Evolutionary conservation across 164 flowering plant genomes (phyloP), one percentile per base, ranked within the genome.

Genomic region (Magnolia sinica): DNA sequence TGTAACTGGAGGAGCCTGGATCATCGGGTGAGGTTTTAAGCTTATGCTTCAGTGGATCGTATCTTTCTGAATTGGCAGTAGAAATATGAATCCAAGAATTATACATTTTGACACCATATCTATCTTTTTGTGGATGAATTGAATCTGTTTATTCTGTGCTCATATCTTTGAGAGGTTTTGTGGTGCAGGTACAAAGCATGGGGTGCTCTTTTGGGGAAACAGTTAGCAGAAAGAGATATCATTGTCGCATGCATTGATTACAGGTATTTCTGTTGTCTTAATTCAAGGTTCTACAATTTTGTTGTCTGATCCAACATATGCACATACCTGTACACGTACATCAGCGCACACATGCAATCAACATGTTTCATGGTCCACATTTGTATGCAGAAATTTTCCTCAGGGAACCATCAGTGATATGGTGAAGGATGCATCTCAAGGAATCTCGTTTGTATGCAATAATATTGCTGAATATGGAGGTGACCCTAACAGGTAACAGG

Each of bases 1-100:
- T 86, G 87, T 96, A 50, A 96, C 98, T 77, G 98, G 99, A 80
- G 98, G 99, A 80, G 98, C 99, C 13, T 96, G 98, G 98, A 94
- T 96, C 68, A 94, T 96, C 80, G 99, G 99, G 99, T 96, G 76
- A 85, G 91, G 70, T 59, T 71, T 77, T 74, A 45, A 50, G 7
- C 69, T 78, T 31, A 23, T 67, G 50, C 49, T 31, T 29, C 29
- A 20, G 18, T 68, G 45, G 29, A 16, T 27, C 13, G 24, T 64
- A 22, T 64, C 8, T 19, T 22, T 64, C 24, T n/a, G 68, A 64
- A 19, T 64, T n/a, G 4, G 64, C 19, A 19, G 22, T 22, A 64
- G 68, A 64, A 55, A 55, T 55, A 55, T 9, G 3, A 55, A 55
- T 55, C 18, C 61, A 11, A 11, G 61, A 16, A 55, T 16, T 11